Evolutionary conservation across 192 early-diverging fungal species (phyloP), one percentile per base, ranked within the genome.

Genomic region (Coemansia sp.): DNA sequence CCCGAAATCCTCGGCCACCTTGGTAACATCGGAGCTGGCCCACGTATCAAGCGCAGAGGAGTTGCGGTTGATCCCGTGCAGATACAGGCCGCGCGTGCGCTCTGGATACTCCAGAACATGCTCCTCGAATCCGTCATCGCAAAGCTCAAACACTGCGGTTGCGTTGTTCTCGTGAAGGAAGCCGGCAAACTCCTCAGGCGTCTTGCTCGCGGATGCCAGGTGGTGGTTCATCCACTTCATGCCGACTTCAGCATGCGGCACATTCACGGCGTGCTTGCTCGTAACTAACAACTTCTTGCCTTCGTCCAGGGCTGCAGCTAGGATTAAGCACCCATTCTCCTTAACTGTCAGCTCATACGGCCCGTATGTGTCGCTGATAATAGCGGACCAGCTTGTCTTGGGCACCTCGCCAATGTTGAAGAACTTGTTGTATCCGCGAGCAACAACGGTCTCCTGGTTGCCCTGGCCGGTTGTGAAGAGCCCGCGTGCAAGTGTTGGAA

Each of bases 381-480:
- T 74, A 61, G 78, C 82, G 2, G 70, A 63, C 85, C 88, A 90
- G 66, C 80, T 84, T 7, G 90, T 92, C 39, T 67, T 71, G 8
- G 71, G 19, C 13, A 89, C 87, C 58, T 94, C 93, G 13, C 77
- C 78, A 44, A 93, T 49, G 65, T 96, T 96, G 75, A 97, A 99
- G 74, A 99, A 99, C 84, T 99, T 98, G 85, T 98, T 89, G 83
- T 98, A 98, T 37, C 96, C 96, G n/a, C 96, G 86, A 16, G 90
- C 85, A 16, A 88, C 79, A 74, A 98, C 93, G 5, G 17, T 42
- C 50, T 65, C 63, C 7, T 76, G 72, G 38, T 65, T 74, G 5
- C 75, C 39, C 2, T 55, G 22, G 46, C 20, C 49, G 53, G 50
- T 38, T 1, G 92, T 91, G 50, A 98, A 98, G 40, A 98, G 67